Base-by-base conservation (phyloP, 352 stramenopile genomes). In the Aphanomyces astaci region DNA sequence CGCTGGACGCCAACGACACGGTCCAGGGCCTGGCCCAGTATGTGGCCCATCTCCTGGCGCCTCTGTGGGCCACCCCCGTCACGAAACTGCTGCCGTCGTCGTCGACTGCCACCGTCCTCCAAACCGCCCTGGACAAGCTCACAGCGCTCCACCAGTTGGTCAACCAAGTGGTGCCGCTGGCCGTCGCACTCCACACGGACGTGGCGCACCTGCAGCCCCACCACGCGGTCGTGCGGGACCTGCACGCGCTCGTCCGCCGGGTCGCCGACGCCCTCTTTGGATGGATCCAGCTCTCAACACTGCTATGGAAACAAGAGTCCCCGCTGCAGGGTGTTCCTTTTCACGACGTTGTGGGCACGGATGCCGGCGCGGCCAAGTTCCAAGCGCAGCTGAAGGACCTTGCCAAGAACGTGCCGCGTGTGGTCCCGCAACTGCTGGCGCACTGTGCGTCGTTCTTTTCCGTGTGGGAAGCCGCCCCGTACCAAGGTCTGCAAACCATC, bases 151-250 rank as follows among this genome's bases (percentile, higher is more conserved):
- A 40, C 19, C 62, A 68, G 11, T 27, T 68, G n/a, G 19, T 68
- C 4, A 22, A 68, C 11, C 62, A 68, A 15, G 43, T 68, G 30
- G 48, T 59, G n/a, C 62, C 62, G 39, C 55, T 59, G 15, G 62
- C 62, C n/a, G 32, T 68, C 19, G 62, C 62, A 7, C 10, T 68
- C 2, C 30, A 68, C 30, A 59, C 46, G 5, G 62, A 60, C 32
- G 24, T 36, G 9, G 15, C 28, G 17, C 49, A 45, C n/a, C 28
- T 68, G 15, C 28, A 45, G 17, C 25, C 30, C 11, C 39, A 68
- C 39, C 62, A 68, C 10, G 27, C 17, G 2, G 43, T 45, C 4
- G n/a, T 62, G 5, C 62, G 49, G 17, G 51, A 68, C 51, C 25
- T 68, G 1, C 62, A 68, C 45, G 11, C 30, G 30, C 33, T 46